Conservation (phyloP, 805 yeast species). For the Candida loeiensis region DNA sequence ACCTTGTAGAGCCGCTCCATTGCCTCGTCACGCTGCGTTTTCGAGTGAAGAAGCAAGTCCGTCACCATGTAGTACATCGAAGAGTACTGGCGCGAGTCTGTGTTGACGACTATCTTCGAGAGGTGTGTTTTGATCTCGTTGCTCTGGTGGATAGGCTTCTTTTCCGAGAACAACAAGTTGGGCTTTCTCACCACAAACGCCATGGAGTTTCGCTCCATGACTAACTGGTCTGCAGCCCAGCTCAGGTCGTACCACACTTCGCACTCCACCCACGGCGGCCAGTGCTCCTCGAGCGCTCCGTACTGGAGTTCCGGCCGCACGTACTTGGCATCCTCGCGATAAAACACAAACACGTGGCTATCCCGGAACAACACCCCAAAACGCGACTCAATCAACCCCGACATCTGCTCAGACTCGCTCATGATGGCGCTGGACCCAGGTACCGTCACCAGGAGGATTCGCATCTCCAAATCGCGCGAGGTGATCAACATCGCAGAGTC, state of each 20-base stretch:
- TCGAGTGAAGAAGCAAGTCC: conserved; percentile 32
- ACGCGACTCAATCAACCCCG: conserved; percentile 51
- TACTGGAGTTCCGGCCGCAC: conserved; percentile 15
- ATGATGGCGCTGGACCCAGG: conserved; percentile 37
- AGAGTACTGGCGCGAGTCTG: conserved; percentile 38
- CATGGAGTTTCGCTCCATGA: conserved; percentile 34
- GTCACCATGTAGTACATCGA: conserved; percentile 33
- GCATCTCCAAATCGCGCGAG: conserved; percentile 57
- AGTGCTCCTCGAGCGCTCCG: conserved; percentile 27
- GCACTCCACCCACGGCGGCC: conserved; percentile 91
- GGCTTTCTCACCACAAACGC: conserved; percentile 49
- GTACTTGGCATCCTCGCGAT: conserved; percentile 27
- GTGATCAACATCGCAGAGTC: conserved; percentile 49
- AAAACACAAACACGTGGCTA: conserved; percentile 51
- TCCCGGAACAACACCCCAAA: conserved; percentile 55
- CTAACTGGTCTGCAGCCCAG: conserved; percentile 22
- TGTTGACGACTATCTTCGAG: conserved; percentile 36
- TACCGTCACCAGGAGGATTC: conserved; percentile 44
- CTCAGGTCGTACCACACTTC: conserved; percentile 48
- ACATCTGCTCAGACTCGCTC: conserved; percentile 29
- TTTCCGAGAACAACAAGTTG: conserved; percentile 46
- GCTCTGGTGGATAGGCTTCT: conserved; percentile 15
- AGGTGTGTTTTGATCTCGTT: conserved; percentile 32
- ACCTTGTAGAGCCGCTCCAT: conserved; percentile 41
- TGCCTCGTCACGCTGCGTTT: conserved; percentile 23